Conservation (phyloP, 306 rosid genomes). For the Aeschynomene evenia region DNA sequence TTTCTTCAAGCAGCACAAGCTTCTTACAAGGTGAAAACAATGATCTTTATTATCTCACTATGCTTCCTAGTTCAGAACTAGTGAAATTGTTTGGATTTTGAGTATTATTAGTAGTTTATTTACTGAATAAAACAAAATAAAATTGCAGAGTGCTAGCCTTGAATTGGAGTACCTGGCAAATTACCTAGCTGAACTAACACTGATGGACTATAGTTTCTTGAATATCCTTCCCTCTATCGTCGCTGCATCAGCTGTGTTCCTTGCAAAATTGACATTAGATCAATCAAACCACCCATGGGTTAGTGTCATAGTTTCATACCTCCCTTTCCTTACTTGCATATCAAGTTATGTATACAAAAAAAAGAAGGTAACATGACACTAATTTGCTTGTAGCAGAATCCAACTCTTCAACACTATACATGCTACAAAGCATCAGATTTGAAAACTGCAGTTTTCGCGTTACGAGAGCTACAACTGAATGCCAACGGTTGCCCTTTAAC, state of each 20-base stretch:
- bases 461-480: conserved; percentile 80
- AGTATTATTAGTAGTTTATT: conserved; percentile 23
- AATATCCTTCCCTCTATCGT: conserved; percentile 71
- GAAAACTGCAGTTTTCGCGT: conserved; percentile 65
- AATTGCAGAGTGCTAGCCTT: conserved; percentile 65
- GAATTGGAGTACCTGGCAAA: conserved; percentile 89
- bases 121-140: no score
- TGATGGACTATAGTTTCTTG: conserved; percentile 72
- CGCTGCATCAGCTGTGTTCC: conserved; percentile 94
- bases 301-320: conserved; percentile 29
- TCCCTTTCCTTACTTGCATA: conserved; percentile 21
- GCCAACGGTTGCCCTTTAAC: conserved; percentile 58
- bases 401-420: conserved; percentile 77
- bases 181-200: conserved; percentile 76
- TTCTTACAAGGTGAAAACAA: conserved; percentile 60
- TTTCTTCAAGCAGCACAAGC: conserved; percentile 93
- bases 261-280: conserved; percentile 87
- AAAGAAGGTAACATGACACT: conserved; percentile 19
- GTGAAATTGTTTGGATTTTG: conserved; percentile 13
- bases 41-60: conserved; percentile 14
- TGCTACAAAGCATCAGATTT: conserved; percentile 68
- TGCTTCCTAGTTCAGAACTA: conserved; percentile 25
- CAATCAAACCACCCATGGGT: conserved; percentile 93
- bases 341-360: not conserved
- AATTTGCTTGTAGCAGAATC: conserved; percentile 55